phyloP scores from a whole-genome alignment of 2,329 filamentous ascomycete species.

The Paramyrothecium sp. region DNA sequence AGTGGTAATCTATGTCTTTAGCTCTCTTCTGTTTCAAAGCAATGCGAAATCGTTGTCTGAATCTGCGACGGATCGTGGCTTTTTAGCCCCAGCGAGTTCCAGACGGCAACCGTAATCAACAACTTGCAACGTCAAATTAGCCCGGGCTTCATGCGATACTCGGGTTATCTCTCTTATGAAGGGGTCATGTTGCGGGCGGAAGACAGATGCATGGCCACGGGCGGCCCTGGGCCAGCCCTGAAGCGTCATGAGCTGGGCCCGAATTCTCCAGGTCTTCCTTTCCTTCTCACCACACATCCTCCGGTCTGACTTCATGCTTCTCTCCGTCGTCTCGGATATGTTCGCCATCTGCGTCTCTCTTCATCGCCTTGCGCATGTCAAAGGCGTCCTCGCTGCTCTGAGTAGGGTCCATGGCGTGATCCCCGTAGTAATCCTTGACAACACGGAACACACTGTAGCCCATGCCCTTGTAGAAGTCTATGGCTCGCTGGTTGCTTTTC shows the following conservation, averaged over 20 bases:
- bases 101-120: neutral
- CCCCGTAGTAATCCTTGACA: conserved; percentile 90
- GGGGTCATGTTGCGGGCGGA: no score
- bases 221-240: no score
- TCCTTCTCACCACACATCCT: conserved; percentile 73
- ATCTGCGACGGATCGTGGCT: no score
- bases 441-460: conserved; percentile 89
- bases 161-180: no score
- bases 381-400: conserved; percentile 79
- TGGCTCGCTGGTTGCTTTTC: conserved; percentile 82
- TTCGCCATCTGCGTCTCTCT: conserved; percentile 71
- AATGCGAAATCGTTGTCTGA: no score
- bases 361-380: conserved; percentile 93
- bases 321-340: conserved; percentile 82
- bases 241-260: neutral
- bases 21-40: no score
- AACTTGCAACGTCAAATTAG: neutral
- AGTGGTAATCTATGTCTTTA: no score
- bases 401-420: conserved; percentile 67
- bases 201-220: no score
- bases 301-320: conserved; percentile 71
- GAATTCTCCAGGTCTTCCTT: neutral
- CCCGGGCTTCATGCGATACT: no score
- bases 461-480: conserved; percentile 84
- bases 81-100: no score